Evolutionary conservation across 768 basidiomycete genomes (phyloP), one percentile per base, ranked within the genome.

Genomic region (Pulveroboletus sp.): DNA sequence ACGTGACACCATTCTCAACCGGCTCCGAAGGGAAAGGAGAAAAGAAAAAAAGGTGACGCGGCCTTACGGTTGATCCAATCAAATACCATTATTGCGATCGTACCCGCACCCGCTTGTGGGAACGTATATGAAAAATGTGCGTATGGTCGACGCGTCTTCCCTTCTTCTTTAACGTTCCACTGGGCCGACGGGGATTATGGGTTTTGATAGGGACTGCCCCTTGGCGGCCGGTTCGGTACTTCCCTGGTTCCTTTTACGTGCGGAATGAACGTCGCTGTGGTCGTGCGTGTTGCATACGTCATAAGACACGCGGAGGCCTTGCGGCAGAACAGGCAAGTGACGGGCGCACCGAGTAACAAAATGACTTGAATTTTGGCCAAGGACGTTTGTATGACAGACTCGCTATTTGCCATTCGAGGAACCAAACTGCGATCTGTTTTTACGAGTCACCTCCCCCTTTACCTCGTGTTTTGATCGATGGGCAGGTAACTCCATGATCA

Each of bases 231-330:
- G 1, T 33, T 45, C 32, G 43, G 8, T 27, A 27, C 41, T 57
- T 49, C 38, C 42, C 36, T 52, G 42, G 36, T 50, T 45, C 23
- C 42, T 21, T 48, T 62, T 62, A 64, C 62, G 62, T 64, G 52
- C 52, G 44, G 20, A 24, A 39, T 43, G 32, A 50, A 31, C 31
- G 25, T 34, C 37, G 42, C 40, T 25, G 25, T 49, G 16, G 45
- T 46, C 21, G 31, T 52, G 58, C 29, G 35, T 49, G 43, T 31
- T 40, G 38, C 36, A 37, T 37, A 39, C 59, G 62, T 63, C 53
- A 65, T 47, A 14, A 16, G 34, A 43, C 61, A 65, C 39, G 61
- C 60, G 34, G 35, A 25, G 38, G 46, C 57, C 63, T 40, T 50
- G 57, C 49, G 60, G 53, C 44, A 32, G 16, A 32, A 16, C 19